These are phyloP conservation scores for Claviceps maximensis DNA, from an alignment of 2,329 filamentous ascomycete species.

Conservation along the genomic window DNA sequence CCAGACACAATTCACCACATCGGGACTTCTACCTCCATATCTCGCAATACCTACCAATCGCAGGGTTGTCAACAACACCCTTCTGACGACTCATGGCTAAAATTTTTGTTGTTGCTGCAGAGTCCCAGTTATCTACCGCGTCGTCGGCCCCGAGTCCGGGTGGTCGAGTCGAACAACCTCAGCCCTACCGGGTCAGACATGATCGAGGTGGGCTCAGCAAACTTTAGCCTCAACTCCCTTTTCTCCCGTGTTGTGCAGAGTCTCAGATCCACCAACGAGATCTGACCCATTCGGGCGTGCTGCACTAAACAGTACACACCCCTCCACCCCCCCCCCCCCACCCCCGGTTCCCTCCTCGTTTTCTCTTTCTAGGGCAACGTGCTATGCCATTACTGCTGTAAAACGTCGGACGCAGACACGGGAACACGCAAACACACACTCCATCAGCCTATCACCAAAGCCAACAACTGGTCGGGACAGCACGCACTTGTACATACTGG, in stretches of 20 bases:
- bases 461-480: background rate
- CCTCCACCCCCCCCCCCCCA: too few species aligned
- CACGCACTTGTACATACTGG: background rate
- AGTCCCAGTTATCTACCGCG: background rate
- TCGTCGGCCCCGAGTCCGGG: too few species aligned
- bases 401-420: too few species aligned
- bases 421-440: too few species aligned
- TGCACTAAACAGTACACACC: background rate
- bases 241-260: background rate
- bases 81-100: background rate
- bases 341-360: too few species aligned
- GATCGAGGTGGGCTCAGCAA: background rate
- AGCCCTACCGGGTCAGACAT: background rate
- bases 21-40: background rate
- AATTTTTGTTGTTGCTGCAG: background rate
- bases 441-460: too few species aligned
- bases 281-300: background rate
- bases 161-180: background rate
- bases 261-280: background rate
- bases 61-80: too few species aligned
- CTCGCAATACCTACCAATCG: background rate
- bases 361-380: background rate
- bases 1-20: background rate
- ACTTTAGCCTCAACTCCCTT: background rate
- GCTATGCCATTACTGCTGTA: background rate